Evolutionary conservation across 371 early-diverging fungal genomes (phyloP), one percentile per base, ranked within the genome.

Genomic region (Lichtheimia ornata): DNA sequence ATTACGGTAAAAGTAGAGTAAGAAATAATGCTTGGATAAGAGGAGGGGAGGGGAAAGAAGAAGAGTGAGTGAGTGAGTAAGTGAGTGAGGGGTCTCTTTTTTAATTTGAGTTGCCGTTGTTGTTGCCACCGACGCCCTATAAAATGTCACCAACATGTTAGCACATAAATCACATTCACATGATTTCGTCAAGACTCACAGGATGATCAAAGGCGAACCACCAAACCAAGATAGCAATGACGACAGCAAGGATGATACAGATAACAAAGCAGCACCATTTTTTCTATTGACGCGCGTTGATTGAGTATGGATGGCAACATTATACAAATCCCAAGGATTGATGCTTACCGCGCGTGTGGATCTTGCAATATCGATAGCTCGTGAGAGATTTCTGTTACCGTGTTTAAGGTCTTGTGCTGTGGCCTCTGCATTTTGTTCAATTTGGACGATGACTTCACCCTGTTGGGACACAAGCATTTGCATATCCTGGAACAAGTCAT

Each of bases 381-480:
- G 71, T 15, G 80, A 69, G 28, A 91, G 74, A 40, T 84, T 83
- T 30, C 80, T 63, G 22, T 83, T 86, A 28, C 91, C 92, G 44
- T 77, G 64, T 25, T 88, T 86, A 20, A 90, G 72, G 41, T 91
- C 73, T 20, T 74, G 69, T n/a, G 84, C 86, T 0, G 91, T 79
- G 45, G 76, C 74, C 4, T 79, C 68, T 2, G 88, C 85, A 67
- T 88, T 74, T 6, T 74, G 67, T 61, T 91, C 91, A 24, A 91
- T 88, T 43, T 87, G 78, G 45, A 88, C 77, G 18, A 94, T 57
- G 30, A 88, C 65, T 49, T 83, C 86, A 22, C 88, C 93, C 67
- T 92, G 93, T n/a, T 85, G 83, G 20, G 85, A 82, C 2, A 92
- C 91, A 24, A 92, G 73, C 50, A 90, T 90, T 18, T 88, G 81